These are phyloP conservation scores for Leccinum fuscescens DNA, from an alignment of 1,284 basidiomycete genomes.

Conservation along the genomic window DNA sequence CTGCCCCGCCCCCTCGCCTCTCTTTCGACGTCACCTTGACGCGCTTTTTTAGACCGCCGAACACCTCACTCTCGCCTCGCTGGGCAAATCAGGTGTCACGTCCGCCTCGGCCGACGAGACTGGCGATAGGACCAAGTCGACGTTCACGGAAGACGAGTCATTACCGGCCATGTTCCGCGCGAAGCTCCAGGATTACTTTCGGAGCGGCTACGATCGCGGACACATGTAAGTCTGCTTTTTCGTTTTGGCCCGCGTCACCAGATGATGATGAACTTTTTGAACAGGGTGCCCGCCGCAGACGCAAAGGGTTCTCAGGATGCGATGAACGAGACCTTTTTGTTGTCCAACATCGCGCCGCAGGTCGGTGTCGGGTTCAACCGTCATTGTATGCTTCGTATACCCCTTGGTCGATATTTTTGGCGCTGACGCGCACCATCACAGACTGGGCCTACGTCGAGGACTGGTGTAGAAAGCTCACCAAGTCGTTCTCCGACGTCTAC, in stretches of 20 bases:
- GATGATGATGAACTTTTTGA: neutral
- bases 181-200: constrained; percentile 86
- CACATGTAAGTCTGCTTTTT: constrained; percentile 70
- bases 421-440: constrained; percentile 30
- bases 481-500: constrained; percentile 88
- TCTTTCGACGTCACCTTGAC: neutral
- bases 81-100: constrained; percentile 50
- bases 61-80: constrained; percentile 78
- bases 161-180: constrained; percentile 84
- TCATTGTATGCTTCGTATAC: constrained; percentile 70
- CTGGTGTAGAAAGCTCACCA: constrained; percentile 89
- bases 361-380: constrained; percentile 97
- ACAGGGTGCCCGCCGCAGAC: constrained; percentile 95
- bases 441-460: constrained; percentile 98
- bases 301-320: constrained; percentile 89
- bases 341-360: constrained; percentile 87
- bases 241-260: neutral
- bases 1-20: too few relatives aligned
- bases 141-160: constrained; percentile 82
- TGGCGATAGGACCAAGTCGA: constrained; percentile 76
- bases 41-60: constrained; percentile 68
- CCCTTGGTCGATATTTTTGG: too few relatives aligned
- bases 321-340: constrained; percentile 95
- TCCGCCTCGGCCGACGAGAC: constrained; percentile 34
- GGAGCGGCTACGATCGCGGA: constrained; percentile 93